These are phyloP conservation scores for Andrographis paniculata DNA, from an alignment of 305 asterid species.

Conservation along the genomic window DNA sequence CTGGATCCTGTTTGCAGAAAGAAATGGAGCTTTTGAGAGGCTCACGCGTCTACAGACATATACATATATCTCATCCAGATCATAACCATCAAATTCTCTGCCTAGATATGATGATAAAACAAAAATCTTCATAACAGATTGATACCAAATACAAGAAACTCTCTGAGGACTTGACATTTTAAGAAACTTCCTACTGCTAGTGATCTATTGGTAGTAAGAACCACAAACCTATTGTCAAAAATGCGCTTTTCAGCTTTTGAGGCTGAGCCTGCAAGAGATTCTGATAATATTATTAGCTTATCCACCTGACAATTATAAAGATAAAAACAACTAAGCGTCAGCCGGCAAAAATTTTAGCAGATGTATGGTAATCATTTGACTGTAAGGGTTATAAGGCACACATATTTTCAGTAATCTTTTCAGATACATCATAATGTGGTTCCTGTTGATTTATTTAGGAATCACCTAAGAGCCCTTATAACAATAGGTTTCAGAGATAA, in stretches of 20 bases:
- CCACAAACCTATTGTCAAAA: conserved; percentile 57
- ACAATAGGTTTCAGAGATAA: conserved; percentile 6
- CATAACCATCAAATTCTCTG: conserved; percentile 13
- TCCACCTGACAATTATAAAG: conserved; percentile 51
- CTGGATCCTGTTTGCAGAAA: conserved; percentile 45
- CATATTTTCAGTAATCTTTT: too few species aligned
- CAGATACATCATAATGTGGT: too few species aligned
- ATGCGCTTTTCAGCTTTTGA: conserved; percentile 69
- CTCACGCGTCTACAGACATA: conserved; percentile 7
- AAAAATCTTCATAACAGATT: background rate
- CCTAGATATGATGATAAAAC: conserved; percentile 6
- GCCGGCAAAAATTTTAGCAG: conserved; percentile 8
- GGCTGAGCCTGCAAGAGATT: conserved; percentile 83
- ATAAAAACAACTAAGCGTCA: conserved; percentile 11
- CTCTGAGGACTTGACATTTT: background rate
- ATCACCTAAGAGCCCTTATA: too few species aligned
- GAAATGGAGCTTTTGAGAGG: conserved; percentile 17
- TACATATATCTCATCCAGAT: conserved; percentile 10
- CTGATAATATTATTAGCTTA: conserved; percentile 72
- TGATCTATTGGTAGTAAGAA: background rate
- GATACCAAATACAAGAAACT: background rate
- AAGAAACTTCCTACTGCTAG: background rate
- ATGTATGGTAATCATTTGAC: background rate
- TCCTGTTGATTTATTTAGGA: too few species aligned
- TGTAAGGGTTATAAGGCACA: background rate